Evolutionary conservation across 139 green algal species (phyloP), one percentile per base, ranked within the genome.

Genomic region (Protoeuglena noctilucae): DNA sequence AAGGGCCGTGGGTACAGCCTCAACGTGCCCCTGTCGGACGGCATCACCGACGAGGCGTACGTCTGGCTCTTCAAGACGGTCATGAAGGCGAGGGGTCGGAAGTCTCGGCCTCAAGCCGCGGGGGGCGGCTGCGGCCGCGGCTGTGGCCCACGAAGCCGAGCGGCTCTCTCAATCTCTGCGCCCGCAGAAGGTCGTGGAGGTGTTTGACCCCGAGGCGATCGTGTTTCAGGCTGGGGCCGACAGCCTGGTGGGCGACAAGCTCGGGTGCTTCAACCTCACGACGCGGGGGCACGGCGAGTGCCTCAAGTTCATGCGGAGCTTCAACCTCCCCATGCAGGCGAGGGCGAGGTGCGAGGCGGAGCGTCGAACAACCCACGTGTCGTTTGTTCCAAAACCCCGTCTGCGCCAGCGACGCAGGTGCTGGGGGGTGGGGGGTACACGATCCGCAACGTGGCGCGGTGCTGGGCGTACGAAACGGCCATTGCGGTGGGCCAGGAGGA

Each of bases 251-350:
- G 67, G 76, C 27, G 89, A 98, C 70, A 69, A 84, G 3, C 67
- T 98, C 14, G 89, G 89, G 14, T 82, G 75, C 63, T 96, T 96
- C 71, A 94, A 88, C 68, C 63, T 98, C 54, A 84, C 80, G 0
- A 50, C 91, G 4, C 63, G 76, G n/a, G 84, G 83, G n/a, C 83
- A 93, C 55, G 79, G 75, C 0, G 82, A 93, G 59, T 86, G 83
- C 4, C 80, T 96, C 5, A 41, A 59, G 22, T 93, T 89, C 66
- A 83, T 98, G 73, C 89, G 90, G 64, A 64, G 53, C 3, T 97
- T 89, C 64, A 71, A 74, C 6, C 54, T 94, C 28, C 89, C 89
- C 2, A 79, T 93, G 67, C 76, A 96, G 18, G 82, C 95, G 23
- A 85, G 73, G 9, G 81, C n/a, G 77, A 4, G 74, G 70, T 62